Evolutionary conservation across 2,329 filamentous ascomycete genomes (phyloP), one percentile per base, ranked within the genome.

Genomic region (Trichophyton rubrum): DNA sequence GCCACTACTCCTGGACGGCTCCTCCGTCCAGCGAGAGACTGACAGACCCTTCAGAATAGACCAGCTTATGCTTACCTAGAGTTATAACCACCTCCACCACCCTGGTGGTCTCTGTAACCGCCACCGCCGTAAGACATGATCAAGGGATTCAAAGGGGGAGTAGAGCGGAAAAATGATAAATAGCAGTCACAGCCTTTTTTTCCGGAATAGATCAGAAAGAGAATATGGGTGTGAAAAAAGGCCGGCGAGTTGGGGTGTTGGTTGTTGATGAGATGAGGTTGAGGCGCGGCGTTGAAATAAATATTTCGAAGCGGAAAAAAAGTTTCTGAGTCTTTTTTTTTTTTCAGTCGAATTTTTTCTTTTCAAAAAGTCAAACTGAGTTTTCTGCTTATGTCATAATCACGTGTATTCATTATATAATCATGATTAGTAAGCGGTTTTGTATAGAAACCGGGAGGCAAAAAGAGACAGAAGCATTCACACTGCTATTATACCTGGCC

Each of bases 51-150:
- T 59, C 11, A 15, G 45, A 30, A 51, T 27, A 55, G 51, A 55
- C 27, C 24, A 33, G 24, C 11, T 30, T 22, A 41, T 40, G 27
- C 58, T 60, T 53, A 51, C 22, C 59, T 22, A 7, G 27, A 58
- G 35, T 77, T 78, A 69, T 82, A 80, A 65, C 80, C 76, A 65
- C 79, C 78, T 64, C 78, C 64, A 59, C 78, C 51, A 0, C 51
- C 51, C 51, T 55, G 51, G n/a, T 55, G 51, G 27, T 57, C 55
- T 41, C 55, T 75, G 67, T 76, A 75, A 61, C 73, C 71, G 65
- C 72, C 71, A 64, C 74, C 73, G 65, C 84, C 81, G 83, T 89
- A 88, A 76, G 86, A 88, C 86, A 89, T 89, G 72, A 70, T 82
- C 35, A 56, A 63, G 58, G 61, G 64, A 64, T 66, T 51, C 59